Evolutionary conservation across 2,329 filamentous ascomycete genomes (phyloP).

Genomic region (Penicillium occitanis): DNA sequence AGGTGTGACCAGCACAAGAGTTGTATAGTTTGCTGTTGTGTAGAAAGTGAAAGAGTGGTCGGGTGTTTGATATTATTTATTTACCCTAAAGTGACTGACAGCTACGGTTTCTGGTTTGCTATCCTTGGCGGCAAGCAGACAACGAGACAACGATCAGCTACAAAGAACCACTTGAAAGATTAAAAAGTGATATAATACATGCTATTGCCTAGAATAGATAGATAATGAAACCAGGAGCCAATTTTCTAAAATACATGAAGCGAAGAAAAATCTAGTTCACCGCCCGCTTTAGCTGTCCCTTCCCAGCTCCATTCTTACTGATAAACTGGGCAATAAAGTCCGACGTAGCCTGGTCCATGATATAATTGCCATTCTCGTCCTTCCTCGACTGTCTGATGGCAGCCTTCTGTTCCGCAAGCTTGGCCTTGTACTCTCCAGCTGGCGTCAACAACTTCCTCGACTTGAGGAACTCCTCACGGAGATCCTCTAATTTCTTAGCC

Average conservation of each 20-base stretch:
- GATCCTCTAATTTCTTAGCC: conserved; percentile 62
- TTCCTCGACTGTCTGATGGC: conserved; percentile 36
- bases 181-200: conserved; percentile 1
- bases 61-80: conserved; percentile 9
- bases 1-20: neutral
- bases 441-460: conserved; percentile 51
- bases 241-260: conserved; percentile 16
- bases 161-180: neutral
- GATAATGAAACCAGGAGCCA: neutral
- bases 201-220: neutral
- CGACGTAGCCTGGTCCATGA: conserved; percentile 34
- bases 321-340: conserved; percentile 41
- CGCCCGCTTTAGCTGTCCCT: neutral
- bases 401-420: conserved; percentile 37
- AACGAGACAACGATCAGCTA: neutral
- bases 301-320: conserved; percentile 24
- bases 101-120: neutral
- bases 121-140: conserved; percentile 5
- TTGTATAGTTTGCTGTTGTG: conserved; percentile 2
- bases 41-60: neutral
- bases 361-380: conserved; percentile 41
- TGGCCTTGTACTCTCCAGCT: conserved; percentile 43
- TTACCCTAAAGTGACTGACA: neutral
- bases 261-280: conserved; percentile 1
- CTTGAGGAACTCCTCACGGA: conserved; percentile 46